Evolutionary conservation across 1,139 yeast species (phyloP), one percentile per base, ranked within the genome.

Genomic region (Blastobotrys ciferrii): DNA sequence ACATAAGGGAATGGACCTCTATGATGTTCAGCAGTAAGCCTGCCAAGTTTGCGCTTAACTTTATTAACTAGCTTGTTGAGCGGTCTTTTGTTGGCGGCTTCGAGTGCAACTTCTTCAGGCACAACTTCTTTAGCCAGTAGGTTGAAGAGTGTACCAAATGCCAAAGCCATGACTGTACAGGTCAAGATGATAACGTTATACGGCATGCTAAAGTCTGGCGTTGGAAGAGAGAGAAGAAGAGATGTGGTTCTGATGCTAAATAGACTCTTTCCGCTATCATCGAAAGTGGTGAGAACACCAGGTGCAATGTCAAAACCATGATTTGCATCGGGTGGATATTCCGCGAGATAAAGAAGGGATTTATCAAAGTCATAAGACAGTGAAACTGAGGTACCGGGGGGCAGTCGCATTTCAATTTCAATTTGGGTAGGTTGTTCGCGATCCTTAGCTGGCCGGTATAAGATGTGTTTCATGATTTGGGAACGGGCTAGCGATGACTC

Each of bases 161-260:
- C 83, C 53, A 92, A 71, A 0, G 98, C 91, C 86, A 92, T 85
- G 9, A 89, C 85, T 0, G 98, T 94, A 19, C 96, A 87, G 0
- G 98, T 87, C 55, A 94, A 74, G 43, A 94, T 94, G 52, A 94
- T 92, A 43, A 94, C 99, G 62, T 94, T 94, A 65, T 94, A 94
- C 1, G 98, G 98, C 99, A 94, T 94, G 52, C 96, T 87, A 67
- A 94, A 94, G 71, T 94, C 99, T 0, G 99, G 99, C 0, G 98
- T 94, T 1, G 98, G 97, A 46, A 94, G 75, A 0, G 95, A 81
- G 43, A 94, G 73, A 50, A 94, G 72, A 47, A 91, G 75, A 40
- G 97, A 86, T 1, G 97, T 82, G 0, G 98, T 88, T 61, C 98
- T 76, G 53, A 84, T 65, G 45, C 81, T 77, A n/a, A 55, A 59